A percentile compares a stretch with the other conserved stretches of the same genome.
Conservation (phyloP, 2,329 filamentous ascomycete genomes). For the Hymenoscyphus linearis region DNA sequence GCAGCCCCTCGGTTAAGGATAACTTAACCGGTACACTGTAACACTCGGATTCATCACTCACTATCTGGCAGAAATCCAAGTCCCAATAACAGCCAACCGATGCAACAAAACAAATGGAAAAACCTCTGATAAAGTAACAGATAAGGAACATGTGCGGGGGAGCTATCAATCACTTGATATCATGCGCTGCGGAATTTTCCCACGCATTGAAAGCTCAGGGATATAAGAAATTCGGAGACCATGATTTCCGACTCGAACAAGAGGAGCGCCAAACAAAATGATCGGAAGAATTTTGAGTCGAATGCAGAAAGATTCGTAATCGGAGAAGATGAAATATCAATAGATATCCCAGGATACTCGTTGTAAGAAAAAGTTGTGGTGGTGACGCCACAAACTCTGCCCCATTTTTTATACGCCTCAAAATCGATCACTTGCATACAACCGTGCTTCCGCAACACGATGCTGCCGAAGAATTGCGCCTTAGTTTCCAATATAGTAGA, state of each 20-base stretch:
- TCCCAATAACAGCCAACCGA: background rate
- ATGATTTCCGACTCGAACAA: background rate
- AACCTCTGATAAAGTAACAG: background rate
- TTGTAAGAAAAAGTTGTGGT: background rate
- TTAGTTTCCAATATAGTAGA: background rate
- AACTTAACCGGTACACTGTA: background rate
- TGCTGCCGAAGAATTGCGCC: constrained; percentile 5
- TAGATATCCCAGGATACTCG: background rate
- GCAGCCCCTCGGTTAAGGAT: background rate
- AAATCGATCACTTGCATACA: constrained; percentile 28
- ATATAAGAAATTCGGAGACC: background rate
- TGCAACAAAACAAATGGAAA: background rate
- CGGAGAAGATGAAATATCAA: background rate
- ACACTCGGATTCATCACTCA: background rate
- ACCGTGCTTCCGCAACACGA: constrained; percentile 21
- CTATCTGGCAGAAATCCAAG: background rate
- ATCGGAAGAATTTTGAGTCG: background rate
- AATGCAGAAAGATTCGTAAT: background rate
- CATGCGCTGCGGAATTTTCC: background rate
- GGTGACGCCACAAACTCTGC: constrained; percentile 4
- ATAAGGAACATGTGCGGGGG: background rate
- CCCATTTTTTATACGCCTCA: constrained; percentile 3
- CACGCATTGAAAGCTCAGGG: background rate
- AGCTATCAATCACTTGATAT: background rate
- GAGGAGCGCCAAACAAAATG: background rate